phyloP scores from a whole-genome alignment of 768 basidiomycete genomes.

The Russula ochroleuca region DNA sequence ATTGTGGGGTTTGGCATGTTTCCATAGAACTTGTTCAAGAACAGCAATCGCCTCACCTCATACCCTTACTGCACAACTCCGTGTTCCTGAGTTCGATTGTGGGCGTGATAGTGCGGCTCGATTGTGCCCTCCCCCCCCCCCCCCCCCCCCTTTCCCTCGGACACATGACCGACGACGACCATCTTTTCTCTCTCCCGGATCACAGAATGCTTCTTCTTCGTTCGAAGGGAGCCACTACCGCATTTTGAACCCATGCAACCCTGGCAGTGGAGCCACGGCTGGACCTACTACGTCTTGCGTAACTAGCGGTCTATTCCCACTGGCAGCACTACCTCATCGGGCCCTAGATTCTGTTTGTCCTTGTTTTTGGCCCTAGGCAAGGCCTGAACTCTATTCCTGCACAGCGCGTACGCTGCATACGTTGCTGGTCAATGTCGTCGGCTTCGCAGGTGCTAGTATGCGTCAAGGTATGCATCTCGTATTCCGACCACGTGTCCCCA shows the following conservation, averaged over 20 bases:
- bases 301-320: slow-evolving; percentile 53
- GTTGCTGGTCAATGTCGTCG: slow-evolving; percentile 77
- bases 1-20: slow-evolving; percentile 70
- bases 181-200: slow-evolving; percentile 43
- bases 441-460: slow-evolving; percentile 71
- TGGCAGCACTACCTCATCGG: not conserved
- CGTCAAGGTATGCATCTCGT: slow-evolving; percentile 38
- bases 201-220: slow-evolving; percentile 71
- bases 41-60: slow-evolving; percentile 66
- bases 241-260: slow-evolving; percentile 65
- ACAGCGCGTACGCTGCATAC: slow-evolving; percentile 61
- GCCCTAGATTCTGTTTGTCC: not conserved
- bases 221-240: slow-evolving; percentile 54
- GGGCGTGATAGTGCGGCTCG: slow-evolving; percentile 53
- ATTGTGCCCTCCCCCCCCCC: not conserved
- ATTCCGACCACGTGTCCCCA: not conserved
- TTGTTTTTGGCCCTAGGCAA: not conserved
- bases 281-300: slow-evolving; percentile 67
- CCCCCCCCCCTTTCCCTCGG: not conserved
- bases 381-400: not conserved
- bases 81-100: slow-evolving; percentile 79
- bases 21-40: slow-evolving; percentile 72
- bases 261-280: slow-evolving; percentile 50
- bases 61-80: slow-evolving; percentile 67
- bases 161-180: not conserved